phyloP scores from a whole-genome alignment of 805 yeast genomes.

The Debaryomyces prosopidis region DNA sequence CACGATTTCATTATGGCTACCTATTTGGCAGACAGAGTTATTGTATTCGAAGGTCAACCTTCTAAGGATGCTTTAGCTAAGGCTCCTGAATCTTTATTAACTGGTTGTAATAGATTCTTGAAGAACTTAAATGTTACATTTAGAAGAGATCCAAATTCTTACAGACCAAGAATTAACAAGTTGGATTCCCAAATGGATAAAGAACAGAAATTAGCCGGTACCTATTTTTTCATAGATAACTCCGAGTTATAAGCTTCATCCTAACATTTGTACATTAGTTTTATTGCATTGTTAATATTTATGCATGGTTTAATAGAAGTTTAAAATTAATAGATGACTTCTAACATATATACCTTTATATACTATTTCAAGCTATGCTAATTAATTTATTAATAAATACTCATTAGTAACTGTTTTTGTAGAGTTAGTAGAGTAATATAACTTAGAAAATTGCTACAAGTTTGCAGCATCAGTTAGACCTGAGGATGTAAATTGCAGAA shows the following conservation, averaged over 20 bases:
- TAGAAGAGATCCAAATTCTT: slow-evolving; percentile 98
- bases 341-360: background rate
- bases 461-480: too few relatives aligned
- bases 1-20: slow-evolving; percentile 99
- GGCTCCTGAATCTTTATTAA: slow-evolving; percentile 87
- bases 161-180: slow-evolving; percentile 98
- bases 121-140: slow-evolving; percentile 96
- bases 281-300: slow-evolving; percentile 5
- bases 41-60: slow-evolving; percentile 96
- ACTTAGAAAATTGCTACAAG: too few relatives aligned
- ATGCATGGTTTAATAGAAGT: slow-evolving; percentile 2
- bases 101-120: slow-evolving; percentile 96
- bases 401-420: background rate
- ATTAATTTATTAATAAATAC: background rate
- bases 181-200: slow-evolving; percentile 98
- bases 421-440: too few relatives aligned
- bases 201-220: slow-evolving; percentile 90
- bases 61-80: slow-evolving; percentile 83
- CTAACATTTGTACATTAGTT: slow-evolving; percentile 14
- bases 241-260: slow-evolving; percentile 32
- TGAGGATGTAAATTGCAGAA: too few relatives aligned
- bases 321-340: background rate
- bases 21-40: slow-evolving; percentile 96
- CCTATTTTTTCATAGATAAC: slow-evolving; percentile 92
- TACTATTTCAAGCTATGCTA: background rate